Evolutionary conservation across 169 alveolate species (phyloP).

Genomic region (Cryptosporidium meleagridis): DNA sequence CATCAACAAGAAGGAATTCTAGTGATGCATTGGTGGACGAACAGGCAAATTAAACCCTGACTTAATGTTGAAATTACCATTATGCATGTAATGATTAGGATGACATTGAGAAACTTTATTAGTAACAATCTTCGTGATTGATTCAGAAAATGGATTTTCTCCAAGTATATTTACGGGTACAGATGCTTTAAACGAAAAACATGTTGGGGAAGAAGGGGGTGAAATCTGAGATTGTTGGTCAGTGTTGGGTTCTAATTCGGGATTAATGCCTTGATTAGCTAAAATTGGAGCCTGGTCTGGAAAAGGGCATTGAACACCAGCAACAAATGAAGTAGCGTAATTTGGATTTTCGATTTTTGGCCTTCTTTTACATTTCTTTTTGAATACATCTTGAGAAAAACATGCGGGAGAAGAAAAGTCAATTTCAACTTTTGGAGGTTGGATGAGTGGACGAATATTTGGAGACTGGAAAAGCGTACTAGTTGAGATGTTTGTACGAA

Average conservation of each 20-base stretch:
- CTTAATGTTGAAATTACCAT: background rate
- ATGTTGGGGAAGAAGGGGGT: conserved; percentile 64
- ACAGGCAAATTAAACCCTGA: conserved; percentile 17
- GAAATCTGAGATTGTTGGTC: conserved; percentile 35
- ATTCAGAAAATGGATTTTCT: conserved; percentile 69
- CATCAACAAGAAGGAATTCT: background rate
- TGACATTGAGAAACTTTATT: conserved; percentile 23
- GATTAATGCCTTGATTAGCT: background rate
- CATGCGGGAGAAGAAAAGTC: conserved; percentile 45
- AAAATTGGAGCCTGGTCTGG: background rate
- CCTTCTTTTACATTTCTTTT: conserved; percentile 31
- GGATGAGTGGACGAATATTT: conserved; percentile 30
- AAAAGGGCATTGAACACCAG: background rate
- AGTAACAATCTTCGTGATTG: conserved; percentile 46
- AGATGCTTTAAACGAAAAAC: conserved; percentile 63
- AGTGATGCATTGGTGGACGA: background rate
- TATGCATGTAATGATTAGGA: background rate
- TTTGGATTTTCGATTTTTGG: background rate
- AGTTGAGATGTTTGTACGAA: background rate
- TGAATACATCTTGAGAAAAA: conserved; percentile 60
- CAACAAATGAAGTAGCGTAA: background rate
- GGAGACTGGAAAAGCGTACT: background rate
- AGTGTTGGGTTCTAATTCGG: background rate
- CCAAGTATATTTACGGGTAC: conserved; percentile 53
- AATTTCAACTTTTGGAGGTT: conserved; percentile 60